Conservation (phyloP, 768 basidiomycete species). For the Tylopilus balloui region DNA sequence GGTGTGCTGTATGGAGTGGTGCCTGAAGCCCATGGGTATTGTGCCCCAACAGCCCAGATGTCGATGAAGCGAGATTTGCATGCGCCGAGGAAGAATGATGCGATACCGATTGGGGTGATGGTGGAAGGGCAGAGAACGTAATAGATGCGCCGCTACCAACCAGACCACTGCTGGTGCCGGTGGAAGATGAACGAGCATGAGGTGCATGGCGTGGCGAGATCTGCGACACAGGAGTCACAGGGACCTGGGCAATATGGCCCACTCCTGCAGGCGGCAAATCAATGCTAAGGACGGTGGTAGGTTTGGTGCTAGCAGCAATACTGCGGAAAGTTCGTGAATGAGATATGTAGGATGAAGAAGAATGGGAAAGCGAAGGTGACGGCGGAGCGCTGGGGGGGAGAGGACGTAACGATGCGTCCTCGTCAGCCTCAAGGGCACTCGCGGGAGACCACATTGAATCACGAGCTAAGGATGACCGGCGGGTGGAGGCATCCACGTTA, state of each 20-base stretch:
- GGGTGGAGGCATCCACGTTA: slow-evolving; percentile 45
- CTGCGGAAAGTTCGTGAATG: slow-evolving; percentile 78
- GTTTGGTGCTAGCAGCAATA: slow-evolving; percentile 86
- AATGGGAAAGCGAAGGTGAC: slow-evolving; percentile 80
- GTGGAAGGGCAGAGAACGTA: slow-evolving; percentile 68
- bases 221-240: slow-evolving; percentile 53
- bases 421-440: slow-evolving; percentile 80
- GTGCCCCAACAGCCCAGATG: slow-evolving; percentile 30
- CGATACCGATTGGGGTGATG: slow-evolving; percentile 41
- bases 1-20: slow-evolving; percentile 85
- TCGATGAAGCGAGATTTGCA: slow-evolving; percentile 20
- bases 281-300: slow-evolving; percentile 89
- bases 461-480: slow-evolving; percentile 56
- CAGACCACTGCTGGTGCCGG: slow-evolving; percentile 43
- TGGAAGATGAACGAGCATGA: slow-evolving; percentile 60
- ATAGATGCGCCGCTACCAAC: slow-evolving; percentile 54
- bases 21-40: slow-evolving; percentile 52
- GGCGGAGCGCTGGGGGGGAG: slow-evolving; percentile 85
- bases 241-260: slow-evolving; percentile 89
- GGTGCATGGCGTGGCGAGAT: slow-evolving; percentile 47
- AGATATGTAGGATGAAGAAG: slow-evolving; percentile 80
- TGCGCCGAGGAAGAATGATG: slow-evolving; percentile 39
- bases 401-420: slow-evolving; percentile 89
- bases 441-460: slow-evolving; percentile 79
- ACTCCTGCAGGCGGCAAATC: slow-evolving; percentile 77